Evolutionary conservation across 2,329 filamentous ascomycete genomes (phyloP).

Genomic region (Ophiostoma ips): DNA sequence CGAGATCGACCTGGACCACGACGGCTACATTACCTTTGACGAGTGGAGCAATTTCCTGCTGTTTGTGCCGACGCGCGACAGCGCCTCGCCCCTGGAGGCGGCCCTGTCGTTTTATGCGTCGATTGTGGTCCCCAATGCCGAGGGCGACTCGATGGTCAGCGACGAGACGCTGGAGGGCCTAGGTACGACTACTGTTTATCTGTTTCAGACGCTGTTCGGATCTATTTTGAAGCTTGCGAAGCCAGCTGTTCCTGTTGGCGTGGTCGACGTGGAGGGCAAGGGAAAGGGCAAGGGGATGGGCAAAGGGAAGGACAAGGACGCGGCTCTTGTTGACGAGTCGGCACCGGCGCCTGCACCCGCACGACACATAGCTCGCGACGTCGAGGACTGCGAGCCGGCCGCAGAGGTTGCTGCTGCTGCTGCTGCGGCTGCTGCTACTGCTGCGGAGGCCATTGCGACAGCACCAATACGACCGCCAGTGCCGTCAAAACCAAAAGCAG

Average conservation of each 20-base stretch:
- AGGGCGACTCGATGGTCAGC: constrained; percentile 86
- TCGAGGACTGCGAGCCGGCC: too few relatives aligned
- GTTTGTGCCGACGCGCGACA: constrained; percentile 59
- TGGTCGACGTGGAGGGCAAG: neutral
- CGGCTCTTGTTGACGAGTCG: too few relatives aligned
- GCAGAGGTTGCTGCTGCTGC: neutral
- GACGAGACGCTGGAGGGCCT: constrained; percentile 84
- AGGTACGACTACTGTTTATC: constrained; percentile 67
- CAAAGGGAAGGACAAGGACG: neutral
- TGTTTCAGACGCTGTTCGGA: constrained; percentile 62
- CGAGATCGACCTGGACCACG: constrained; percentile 78
- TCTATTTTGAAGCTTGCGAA: constrained; percentile 54
- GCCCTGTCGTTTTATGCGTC: constrained; percentile 86
- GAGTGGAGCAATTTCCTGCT: constrained; percentile 97
- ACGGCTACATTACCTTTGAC: constrained; percentile 77
- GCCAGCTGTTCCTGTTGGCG: too few relatives aligned
- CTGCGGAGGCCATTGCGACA: too few relatives aligned
- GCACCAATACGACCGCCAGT: neutral
- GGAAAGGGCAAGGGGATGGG: neutral
- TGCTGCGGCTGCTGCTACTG: too few relatives aligned
- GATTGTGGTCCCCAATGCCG: constrained; percentile 75
- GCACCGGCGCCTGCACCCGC: too few relatives aligned
- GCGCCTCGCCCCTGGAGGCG: constrained; percentile 58
- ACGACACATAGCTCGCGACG: too few relatives aligned
- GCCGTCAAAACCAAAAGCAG: neutral